Evolutionary conservation across 2,329 filamentous ascomycete genomes (phyloP).

Genomic region (Penicillium sp.): DNA sequence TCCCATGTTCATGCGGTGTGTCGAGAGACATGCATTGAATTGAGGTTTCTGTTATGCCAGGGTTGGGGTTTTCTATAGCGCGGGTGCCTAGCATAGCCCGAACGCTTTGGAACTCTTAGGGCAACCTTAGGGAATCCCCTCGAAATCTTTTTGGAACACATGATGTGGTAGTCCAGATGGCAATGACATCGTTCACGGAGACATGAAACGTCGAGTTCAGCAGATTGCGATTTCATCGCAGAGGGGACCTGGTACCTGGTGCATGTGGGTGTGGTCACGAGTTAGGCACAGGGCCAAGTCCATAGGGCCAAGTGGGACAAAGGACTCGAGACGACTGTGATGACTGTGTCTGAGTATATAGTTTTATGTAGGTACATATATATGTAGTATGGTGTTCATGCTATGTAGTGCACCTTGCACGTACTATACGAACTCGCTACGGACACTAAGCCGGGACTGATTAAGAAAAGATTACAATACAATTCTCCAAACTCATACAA

Average conservation of each 20-base stretch:
- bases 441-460: background rate
- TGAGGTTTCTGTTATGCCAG: background rate
- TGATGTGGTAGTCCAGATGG: background rate
- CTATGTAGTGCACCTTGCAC: background rate
- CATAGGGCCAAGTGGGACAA: background rate
- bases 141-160: background rate
- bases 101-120: background rate
- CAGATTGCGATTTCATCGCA: constrained; percentile 2
- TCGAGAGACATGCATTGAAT: background rate
- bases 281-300: background rate
- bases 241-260: background rate
- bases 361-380: background rate
- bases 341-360: background rate
- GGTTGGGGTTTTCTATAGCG: background rate
- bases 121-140: background rate
- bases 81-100: background rate
- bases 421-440: background rate
- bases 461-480: background rate
- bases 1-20: background rate
- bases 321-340: background rate
- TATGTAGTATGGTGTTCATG: background rate
- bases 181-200: background rate
- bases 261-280: background rate
- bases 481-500: background rate
- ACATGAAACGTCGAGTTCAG: background rate